Evolutionary conservation across 2,329 filamentous ascomycete species (phyloP).

Genomic region (Fusarium devonianum): DNA sequence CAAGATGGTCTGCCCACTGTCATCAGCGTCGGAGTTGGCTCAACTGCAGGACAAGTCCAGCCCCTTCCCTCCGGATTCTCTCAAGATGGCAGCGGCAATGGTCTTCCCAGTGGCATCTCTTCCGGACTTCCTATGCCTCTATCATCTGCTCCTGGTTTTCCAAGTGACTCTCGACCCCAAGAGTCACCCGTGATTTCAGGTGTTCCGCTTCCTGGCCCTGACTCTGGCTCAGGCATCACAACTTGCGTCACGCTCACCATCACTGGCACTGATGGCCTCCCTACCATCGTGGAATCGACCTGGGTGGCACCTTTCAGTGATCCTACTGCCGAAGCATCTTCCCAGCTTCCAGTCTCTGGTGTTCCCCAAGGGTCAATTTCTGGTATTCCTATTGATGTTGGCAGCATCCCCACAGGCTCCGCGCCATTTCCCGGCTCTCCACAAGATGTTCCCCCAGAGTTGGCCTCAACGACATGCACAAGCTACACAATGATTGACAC

Average conservation of each 20-base stretch:
- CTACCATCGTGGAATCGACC: slow-evolving; percentile 47
- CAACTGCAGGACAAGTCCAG: slow-evolving; percentile 16
- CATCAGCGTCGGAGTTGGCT: slow-evolving; percentile 22
- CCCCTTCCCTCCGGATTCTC: slow-evolving; percentile 18
- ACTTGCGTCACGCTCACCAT: slow-evolving; percentile 42
- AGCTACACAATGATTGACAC: slow-evolving; percentile 33
- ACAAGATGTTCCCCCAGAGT: slow-evolving; percentile 20
- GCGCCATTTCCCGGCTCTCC: slow-evolving; percentile 19
- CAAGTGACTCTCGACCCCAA: slow-evolving; percentile 9
- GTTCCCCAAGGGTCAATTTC: slow-evolving; percentile 22
- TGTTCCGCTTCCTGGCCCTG: slow-evolving; percentile 10
- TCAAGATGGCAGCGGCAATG: slow-evolving; percentile 19
- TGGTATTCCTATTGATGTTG: slow-evolving; percentile 24
- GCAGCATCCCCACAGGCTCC: slow-evolving; percentile 21
- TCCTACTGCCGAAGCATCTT: slow-evolving; percentile 20
- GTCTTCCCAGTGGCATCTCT: slow-evolving; percentile 21
- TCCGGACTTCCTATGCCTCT: slow-evolving; percentile 25
- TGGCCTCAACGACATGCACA: slow-evolving; percentile 24
- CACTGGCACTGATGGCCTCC: slow-evolving; percentile 44
- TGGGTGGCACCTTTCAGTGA: slow-evolving; percentile 39
- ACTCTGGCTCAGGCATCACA: slow-evolving; percentile 24
- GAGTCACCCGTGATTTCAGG: slow-evolving; percentile 17
- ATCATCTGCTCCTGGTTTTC: slow-evolving; percentile 14
- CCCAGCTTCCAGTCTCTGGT: slow-evolving; percentile 18
- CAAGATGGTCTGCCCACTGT: slow-evolving; percentile 41